Evolutionary conservation across 345 rosid species (phyloP).

Genomic region (rapeseed (Brassica napus)): DNA sequence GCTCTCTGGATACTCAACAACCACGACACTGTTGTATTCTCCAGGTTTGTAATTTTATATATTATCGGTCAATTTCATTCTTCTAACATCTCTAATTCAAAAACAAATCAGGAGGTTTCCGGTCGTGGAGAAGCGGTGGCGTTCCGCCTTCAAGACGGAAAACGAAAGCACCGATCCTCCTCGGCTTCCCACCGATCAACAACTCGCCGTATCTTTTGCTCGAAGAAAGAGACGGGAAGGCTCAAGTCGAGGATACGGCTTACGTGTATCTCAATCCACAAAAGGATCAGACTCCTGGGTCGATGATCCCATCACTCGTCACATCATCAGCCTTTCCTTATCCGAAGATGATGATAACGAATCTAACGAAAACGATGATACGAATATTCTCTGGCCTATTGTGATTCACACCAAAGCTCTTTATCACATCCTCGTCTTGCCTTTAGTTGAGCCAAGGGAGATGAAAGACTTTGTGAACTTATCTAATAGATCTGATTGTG

Average conservation of each 20-base stretch:
- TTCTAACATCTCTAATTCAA: background rate
- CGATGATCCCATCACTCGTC: constrained; percentile 88
- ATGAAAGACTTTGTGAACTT: constrained; percentile 53
- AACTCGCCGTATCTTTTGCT: constrained; percentile 58
- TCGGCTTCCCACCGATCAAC: constrained; percentile 67
- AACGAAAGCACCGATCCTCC: constrained; percentile 47
- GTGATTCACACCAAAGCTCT: constrained; percentile 66
- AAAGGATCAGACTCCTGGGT: constrained; percentile 93
- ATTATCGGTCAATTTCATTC: constrained; percentile 5
- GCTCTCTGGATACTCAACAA: constrained; percentile 88
- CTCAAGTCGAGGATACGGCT: constrained; percentile 71
- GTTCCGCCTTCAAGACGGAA: constrained; percentile 55
- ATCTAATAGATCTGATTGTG: constrained; percentile 72
- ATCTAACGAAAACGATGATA: constrained; percentile 38
- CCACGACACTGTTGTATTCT: constrained; percentile 74
- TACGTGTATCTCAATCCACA: constrained; percentile 65
- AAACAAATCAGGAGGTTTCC: constrained; percentile 64
- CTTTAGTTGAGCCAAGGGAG: constrained; percentile 74
- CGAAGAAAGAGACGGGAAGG: constrained; percentile 77
- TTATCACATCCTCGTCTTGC: constrained; percentile 66
- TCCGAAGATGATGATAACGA: constrained; percentile 38
- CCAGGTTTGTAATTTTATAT: constrained; percentile 48
- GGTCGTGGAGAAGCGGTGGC: constrained; percentile 82
- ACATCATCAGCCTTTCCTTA: constrained; percentile 64
- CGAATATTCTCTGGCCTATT: constrained; percentile 71